Evolutionary conservation across 768 basidiomycete species (phyloP), one percentile per base, ranked within the genome.

Genomic region (Pisolithus tinctorius): DNA sequence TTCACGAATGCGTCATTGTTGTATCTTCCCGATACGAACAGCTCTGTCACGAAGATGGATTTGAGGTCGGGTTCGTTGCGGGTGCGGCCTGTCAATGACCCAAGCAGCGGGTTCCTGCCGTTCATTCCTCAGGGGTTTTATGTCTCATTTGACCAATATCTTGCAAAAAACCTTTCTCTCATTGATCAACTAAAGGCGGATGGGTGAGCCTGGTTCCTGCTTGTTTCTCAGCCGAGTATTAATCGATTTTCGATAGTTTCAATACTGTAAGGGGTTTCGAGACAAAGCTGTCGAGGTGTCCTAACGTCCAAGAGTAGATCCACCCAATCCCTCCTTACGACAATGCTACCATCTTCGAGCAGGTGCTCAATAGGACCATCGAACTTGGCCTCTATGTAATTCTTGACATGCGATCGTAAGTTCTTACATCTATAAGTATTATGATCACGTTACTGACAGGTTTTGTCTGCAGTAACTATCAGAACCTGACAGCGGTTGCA

Each of bases 51-150:
- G 1, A 79, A 79, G 60, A 70, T 75, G 10, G 79, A 80, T 52
- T 48, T 71, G 55, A 67, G 73, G 25, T 75, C 74, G 77, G 77
- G 1, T 69, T n/a, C 70, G 7, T 55, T 78, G 39, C 65, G 77
- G 58, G 67, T 66, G 4, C 73, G 72, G 47, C 68, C 67, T 51
- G 64, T 51, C 4, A 31, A 58, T 45, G 54, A 55, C 17, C 60
- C 54, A 6, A 59, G 60, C 17, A 51, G 58, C 1, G 17, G 27
- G 2, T 67, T 67, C 53, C 60, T 71, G 53, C 67, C 75, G 0
- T 64, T 83, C 11, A 63, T 90, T 51, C 86, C 89, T 0, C 76
- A 87, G 42, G 88, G 88, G 0, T 91, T 86, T 64, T 90, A 88
- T 57, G 81, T 86, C 0, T 64, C 73, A 5, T 83, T 85, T 44